Evolutionary conservation across 495 filamentous ascomycete species (phyloP), one percentile per base, ranked within the genome.

Genomic region (Aspergillus campestris): DNA sequence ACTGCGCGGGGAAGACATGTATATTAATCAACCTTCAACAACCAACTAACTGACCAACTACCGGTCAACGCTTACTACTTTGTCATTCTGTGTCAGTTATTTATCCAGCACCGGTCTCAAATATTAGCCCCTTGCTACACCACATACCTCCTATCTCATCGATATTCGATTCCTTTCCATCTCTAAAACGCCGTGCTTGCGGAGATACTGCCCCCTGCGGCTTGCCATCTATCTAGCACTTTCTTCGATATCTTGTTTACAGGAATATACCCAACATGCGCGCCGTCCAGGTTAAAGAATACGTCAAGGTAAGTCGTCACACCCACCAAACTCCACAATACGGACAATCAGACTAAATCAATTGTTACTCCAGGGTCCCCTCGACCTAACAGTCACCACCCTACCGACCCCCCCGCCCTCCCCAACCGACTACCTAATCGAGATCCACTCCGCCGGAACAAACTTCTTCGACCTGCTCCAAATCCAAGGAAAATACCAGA

Each of bases 401-500:
- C 77, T 94, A 15, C 81, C 89, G 33, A 81, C 84, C 31, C 91
- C 87, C 6, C 67, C 62, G 13, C 87, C 89, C 0, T 62, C 65
- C 3, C 52, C 78, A 34, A 73, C 83, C 58, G 78, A 94, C 71
- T 97, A 96, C 66, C 77, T 94, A 48, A 83, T 97, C 62, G 77
- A 81, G 61, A 83, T 97, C 59, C 87, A 90, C 66, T 90, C 91
- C 37, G 74, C 83, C 8, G 90, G 87, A 24, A 84, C 87, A 52
- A 96, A 96, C 68, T 97, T 95, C 79, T 96, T 95, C 71, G 91
- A 96, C 60, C 81, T 90, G 45, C 75, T 95, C 42, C 89, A 95
- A 55, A 89, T 94, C 59, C 81, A 81, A 50, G 89, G 89, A 38
- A 88, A 69, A 72, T 83, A 82, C 67, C 80, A 84, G 51, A 68